Conservation (phyloP, 73 alveolate genomes). For the Tetrahymena elliotti region DNA sequence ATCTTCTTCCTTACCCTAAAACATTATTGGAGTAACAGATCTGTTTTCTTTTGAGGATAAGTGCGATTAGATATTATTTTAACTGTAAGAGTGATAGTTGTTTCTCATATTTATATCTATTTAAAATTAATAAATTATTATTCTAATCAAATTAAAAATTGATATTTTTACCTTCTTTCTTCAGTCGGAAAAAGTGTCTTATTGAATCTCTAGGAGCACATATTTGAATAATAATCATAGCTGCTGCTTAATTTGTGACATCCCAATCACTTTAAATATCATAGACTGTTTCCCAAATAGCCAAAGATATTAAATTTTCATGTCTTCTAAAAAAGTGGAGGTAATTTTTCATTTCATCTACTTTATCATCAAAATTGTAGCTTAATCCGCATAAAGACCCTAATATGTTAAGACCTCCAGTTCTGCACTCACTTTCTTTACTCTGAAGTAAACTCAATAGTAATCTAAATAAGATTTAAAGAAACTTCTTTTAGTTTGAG, state of each 20-base stretch:
- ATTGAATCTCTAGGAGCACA: constrained; percentile 64
- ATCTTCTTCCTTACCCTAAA: background rate
- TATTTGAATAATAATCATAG: constrained; percentile 47
- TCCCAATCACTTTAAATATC: constrained; percentile 67
- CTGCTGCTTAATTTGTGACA: constrained; percentile 61
- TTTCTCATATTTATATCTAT: background rate
- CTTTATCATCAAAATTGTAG: constrained; percentile 44
- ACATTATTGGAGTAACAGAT: background rate
- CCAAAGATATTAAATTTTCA: constrained; percentile 27
- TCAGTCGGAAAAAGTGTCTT: constrained; percentile 36
- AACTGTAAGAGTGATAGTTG: background rate
- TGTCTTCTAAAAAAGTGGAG: constrained; percentile 52
- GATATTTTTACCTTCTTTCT: constrained; percentile 6
- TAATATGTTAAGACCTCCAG: constrained; percentile 61
- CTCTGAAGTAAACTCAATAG: constrained; percentile 35
- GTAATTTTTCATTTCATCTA: constrained; percentile 32
- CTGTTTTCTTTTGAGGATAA: background rate
- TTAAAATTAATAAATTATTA: background rate
- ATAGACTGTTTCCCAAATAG: constrained; percentile 58
- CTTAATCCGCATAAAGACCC: constrained; percentile 63
- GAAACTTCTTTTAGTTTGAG: background rate
- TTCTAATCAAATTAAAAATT: background rate
- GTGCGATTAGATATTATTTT: background rate
- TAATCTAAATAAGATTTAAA: background rate
- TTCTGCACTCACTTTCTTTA: constrained; percentile 57